A percentile compares a stretch with the other conserved stretches of the same genome.
These are phyloP conservation scores for Lachancea nothofagi DNA, from an alignment of 805 yeast species.

Conservation along the genomic window DNA sequence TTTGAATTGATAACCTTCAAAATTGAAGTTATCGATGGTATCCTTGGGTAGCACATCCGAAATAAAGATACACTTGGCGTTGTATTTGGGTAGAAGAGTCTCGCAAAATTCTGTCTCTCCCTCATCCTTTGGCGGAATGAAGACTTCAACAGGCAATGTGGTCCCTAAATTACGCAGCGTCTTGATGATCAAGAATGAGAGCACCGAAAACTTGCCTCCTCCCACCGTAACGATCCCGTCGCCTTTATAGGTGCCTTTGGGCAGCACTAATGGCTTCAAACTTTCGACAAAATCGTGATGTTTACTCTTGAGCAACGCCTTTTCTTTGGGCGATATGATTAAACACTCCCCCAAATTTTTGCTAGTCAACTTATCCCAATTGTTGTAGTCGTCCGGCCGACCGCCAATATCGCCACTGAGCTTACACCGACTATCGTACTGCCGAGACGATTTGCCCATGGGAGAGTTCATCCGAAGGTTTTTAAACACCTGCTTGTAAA, in stretches of 20 bases:
- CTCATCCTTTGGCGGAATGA: constrained; percentile 65
- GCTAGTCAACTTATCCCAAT: constrained; percentile 12
- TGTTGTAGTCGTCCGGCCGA: constrained; percentile 10
- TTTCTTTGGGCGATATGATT: constrained; percentile 8
- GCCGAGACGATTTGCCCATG: constrained; percentile 4
- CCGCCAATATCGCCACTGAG: constrained; percentile 13
- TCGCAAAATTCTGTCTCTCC: constrained; percentile 70
- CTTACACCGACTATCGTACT: constrained; percentile 9
- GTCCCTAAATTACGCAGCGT: constrained; percentile 60
- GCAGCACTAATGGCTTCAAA: constrained; percentile 7
- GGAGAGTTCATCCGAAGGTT: constrained; percentile 8
- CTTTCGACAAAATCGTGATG: constrained; percentile 17
- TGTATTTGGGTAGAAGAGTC: constrained; percentile 53
- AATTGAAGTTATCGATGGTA: constrained; percentile 37
- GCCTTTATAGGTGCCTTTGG: constrained; percentile 28
- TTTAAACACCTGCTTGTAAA: constrained; percentile 22
- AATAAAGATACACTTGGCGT: constrained; percentile 57
- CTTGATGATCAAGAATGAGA: constrained; percentile 49
- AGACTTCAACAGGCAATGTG: constrained; percentile 71
- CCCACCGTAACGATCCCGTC: constrained; percentile 68
- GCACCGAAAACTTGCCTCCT: constrained; percentile 68
- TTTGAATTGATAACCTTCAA: constrained; percentile 61
- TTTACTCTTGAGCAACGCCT: constrained; percentile 10
- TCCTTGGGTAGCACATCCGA: constrained; percentile 45
- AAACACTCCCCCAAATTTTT: constrained; percentile 11